These are phyloP conservation scores for Fusarium guadeloupense DNA, from an alignment of 2,329 filamentous ascomycete genomes.

Conservation along the genomic window DNA sequence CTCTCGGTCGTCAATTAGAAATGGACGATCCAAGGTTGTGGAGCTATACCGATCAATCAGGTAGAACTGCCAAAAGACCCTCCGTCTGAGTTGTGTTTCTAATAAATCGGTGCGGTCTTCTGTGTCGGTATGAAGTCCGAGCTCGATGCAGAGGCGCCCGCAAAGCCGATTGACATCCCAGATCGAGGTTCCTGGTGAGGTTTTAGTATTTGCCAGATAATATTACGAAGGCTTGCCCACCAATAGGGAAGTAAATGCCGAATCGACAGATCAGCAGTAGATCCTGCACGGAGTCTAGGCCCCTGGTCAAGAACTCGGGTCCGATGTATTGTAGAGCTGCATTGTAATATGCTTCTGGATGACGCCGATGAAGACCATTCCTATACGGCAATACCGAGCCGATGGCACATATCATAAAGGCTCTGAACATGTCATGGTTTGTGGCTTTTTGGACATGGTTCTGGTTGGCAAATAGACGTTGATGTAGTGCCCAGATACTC, in stretches of 20 bases:
- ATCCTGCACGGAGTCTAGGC: conserved; percentile 30
- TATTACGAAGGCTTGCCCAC: not conserved
- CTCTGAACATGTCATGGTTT: conserved; percentile 13
- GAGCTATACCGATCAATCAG: conserved; percentile 35
- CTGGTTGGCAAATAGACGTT: not conserved
- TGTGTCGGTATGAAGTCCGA: conserved; percentile 9
- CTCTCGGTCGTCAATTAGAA: conserved; percentile 29
- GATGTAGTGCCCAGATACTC: conserved; percentile 19
- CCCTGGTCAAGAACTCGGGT: conserved; percentile 1
- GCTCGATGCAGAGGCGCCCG: conserved; percentile 32
- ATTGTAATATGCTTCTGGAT: conserved; percentile 32
- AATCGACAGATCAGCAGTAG: conserved; percentile 30
- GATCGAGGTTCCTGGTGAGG: conserved; percentile 13
- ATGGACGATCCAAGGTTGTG: conserved; percentile 19
- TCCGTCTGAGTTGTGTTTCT: conserved; percentile 19
- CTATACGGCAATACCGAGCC: conserved; percentile 17
- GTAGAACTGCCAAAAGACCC: conserved; percentile 39
- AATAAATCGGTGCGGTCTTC: not conserved
- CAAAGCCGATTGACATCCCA: conserved; percentile 33
- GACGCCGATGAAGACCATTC: conserved; percentile 2
- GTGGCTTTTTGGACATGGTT: accelerated
- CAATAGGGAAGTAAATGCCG: conserved; percentile 36
- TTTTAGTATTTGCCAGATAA: not conserved
- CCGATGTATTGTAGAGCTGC: conserved; percentile 12
- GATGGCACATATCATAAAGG: conserved; percentile 32